Evolutionary conservation across 1,284 basidiomycete genomes (phyloP), one percentile per base, ranked within the genome.

Genomic region (Hypsizygus ulmarius): DNA sequence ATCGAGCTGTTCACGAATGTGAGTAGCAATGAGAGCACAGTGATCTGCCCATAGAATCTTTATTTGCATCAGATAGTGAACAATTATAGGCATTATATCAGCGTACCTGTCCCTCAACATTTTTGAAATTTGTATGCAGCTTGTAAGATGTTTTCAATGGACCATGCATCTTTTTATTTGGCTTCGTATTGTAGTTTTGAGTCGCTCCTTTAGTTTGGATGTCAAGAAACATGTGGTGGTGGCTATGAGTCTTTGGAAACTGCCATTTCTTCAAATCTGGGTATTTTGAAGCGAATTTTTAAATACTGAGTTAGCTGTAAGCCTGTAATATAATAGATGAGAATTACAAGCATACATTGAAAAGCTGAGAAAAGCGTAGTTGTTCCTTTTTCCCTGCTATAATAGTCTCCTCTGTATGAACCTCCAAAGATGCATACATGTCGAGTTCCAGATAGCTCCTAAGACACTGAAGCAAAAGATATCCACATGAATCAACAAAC

Each of bases 91-190:
- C 5, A 12, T 3, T 32, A 34, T 12, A 10, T 12, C 12, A 34
- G 32, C 21, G 53, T 54, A 60, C 59, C 51, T 60, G 56, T 5
- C 15, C 14, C 8, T 27, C 54, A 45, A 57, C 30, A 33, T 61
- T 45, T 47, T 65, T 64, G 47, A 64, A 65, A 45, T 71, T 70
- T 12, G 62, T 62, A 2, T 34, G 48, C 1, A 25, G 12, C 2
- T 53, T 49, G 40, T 66, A 67, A 1, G 45, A 52, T 3, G 41
- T 5, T 28, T 41, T 44, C n/a, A 49, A n/a, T 40, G 37, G 40
- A 3, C 38, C 42, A 49, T 52, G 50, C 46, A 50, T 53, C 34
- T 56, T 57, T 35, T 63, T 59, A 50, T 58, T 59, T 19, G 49
- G 50, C 50, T 60, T 64, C 1, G 57, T 64, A 41, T 45, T 62